Percentiles rank a stretch among this genome's conserved stretches.
Conservation (phyloP, 306 rosid genomes). For the Albizia julibrissin region DNA sequence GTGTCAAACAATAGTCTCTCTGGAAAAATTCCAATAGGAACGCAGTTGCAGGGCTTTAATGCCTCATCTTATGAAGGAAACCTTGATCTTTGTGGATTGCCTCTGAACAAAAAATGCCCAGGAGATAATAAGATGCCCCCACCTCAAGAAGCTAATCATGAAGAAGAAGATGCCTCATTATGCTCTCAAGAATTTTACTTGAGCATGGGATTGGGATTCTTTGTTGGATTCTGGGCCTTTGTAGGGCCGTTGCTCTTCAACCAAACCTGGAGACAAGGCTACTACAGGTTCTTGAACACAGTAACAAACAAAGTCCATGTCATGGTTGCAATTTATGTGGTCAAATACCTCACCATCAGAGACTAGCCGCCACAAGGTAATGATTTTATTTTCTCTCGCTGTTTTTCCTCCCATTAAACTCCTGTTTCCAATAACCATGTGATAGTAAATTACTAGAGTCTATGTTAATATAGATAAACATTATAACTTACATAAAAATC, state of each 20-base stretch:
- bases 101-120: background rate
- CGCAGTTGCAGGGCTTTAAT: conserved; percentile 15
- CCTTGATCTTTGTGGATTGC: conserved; percentile 6
- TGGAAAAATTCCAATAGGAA: conserved; percentile 26
- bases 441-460: background rate
- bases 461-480: background rate
- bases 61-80: conserved; percentile 11
- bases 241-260: background rate
- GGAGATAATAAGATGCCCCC: background rate
- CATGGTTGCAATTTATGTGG: background rate
- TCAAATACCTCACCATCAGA: background rate
- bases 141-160: background rate
- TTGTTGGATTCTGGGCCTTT: background rate
- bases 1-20: conserved; percentile 24
- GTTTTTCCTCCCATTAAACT: background rate
- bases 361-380: background rate
- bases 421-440: background rate
- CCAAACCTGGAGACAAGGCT: background rate
- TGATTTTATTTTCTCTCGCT: background rate
- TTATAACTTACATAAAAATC: background rate
- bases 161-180: background rate
- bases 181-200: background rate
- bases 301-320: background rate
- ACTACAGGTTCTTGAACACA: background rate
- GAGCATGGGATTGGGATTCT: background rate